Evolutionary conservation across 139 green algal genomes (phyloP).

Genomic region (Chlamydomonas applanata): DNA sequence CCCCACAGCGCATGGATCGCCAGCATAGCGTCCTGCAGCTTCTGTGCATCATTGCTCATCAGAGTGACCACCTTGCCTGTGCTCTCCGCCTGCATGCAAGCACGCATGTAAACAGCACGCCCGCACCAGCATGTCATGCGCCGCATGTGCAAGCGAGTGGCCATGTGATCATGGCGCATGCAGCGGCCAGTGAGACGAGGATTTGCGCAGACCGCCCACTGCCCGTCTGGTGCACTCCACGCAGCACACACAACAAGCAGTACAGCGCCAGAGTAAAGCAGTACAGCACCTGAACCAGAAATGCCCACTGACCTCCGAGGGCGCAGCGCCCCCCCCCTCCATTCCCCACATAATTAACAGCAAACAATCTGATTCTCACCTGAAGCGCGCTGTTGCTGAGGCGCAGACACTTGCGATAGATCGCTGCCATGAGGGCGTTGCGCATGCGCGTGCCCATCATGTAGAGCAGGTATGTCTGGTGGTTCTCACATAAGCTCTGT

Average conservation of each 20-base stretch:
- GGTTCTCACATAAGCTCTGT: constrained; percentile 59
- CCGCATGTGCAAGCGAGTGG: too few species aligned
- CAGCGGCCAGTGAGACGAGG: too few species aligned
- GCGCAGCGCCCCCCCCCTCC: not conserved
- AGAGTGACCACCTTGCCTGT: constrained; percentile 66
- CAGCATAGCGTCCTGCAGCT: constrained; percentile 66
- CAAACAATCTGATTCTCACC: not conserved
- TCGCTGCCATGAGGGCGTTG: constrained; percentile 76
- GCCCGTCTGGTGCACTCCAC: too few species aligned
- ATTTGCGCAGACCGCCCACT: too few species aligned
- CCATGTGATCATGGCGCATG: too few species aligned
- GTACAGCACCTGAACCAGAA: too few species aligned
- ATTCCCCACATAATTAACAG: not conserved
- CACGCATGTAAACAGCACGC: not conserved
- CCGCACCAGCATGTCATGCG: too few species aligned
- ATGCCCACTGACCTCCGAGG: too few species aligned
- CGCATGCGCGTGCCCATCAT: constrained; percentile 54
- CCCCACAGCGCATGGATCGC: constrained; percentile 67
- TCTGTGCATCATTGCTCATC: constrained; percentile 75
- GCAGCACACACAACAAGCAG: too few species aligned
- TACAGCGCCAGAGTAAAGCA: too few species aligned
- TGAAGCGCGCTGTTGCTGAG: constrained; percentile 48
- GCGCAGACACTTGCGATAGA: constrained; percentile 85
- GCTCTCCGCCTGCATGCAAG: constrained; percentile 28
- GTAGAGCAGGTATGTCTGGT: constrained; percentile 47